These are phyloP conservation scores for Fusarium domesticum DNA, from an alignment of 2,329 filamentous ascomycete genomes.

Conservation along the genomic window DNA sequence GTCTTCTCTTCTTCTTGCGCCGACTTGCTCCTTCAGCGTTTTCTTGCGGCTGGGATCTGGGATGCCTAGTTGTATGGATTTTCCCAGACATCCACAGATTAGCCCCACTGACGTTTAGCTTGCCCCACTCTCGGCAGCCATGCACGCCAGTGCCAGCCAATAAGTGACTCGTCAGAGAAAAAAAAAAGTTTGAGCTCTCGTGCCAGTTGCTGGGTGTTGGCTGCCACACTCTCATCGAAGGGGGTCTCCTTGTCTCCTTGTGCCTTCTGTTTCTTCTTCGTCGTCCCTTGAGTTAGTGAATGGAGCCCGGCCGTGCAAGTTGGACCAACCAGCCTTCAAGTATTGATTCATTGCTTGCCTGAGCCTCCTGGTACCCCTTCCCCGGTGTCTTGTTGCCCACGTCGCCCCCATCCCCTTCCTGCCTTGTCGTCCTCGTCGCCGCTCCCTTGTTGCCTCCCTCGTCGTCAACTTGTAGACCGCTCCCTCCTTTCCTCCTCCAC, in stretches of 20 bases:
- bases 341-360: slow-evolving; percentile 25
- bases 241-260: slow-evolving; percentile 14
- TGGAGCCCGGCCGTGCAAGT: slow-evolving; percentile 2
- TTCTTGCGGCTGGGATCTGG: slow-evolving; percentile 15
- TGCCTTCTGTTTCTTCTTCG: slow-evolving; percentile 9
- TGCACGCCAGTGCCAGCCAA: slow-evolving; percentile 35
- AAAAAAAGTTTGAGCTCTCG: slow-evolving; percentile 40
- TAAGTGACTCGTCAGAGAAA: slow-evolving; percentile 31
- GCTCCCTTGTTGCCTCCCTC: slow-evolving; percentile 4
- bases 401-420: slow-evolving; percentile 21
- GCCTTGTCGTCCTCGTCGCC: not conserved
- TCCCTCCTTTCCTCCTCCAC: slow-evolving; percentile 19
- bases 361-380: slow-evolving; percentile 23
- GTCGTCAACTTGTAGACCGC: slow-evolving; percentile 29
- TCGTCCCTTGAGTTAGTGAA: slow-evolving; percentile 12
- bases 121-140: slow-evolving; percentile 35
- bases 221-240: slow-evolving; percentile 3
- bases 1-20: slow-evolving; percentile 12
- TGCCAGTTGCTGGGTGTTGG: slow-evolving; percentile 14
- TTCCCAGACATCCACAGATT: slow-evolving; percentile 14
- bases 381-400: slow-evolving; percentile 20
- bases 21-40: too few species aligned
- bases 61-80: slow-evolving; percentile 15
- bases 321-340: slow-evolving; percentile 25
- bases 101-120: slow-evolving; percentile 33